Evolutionary conservation across 1,284 basidiomycete genomes (phyloP).

Genomic region (Gomphus bonarii): DNA sequence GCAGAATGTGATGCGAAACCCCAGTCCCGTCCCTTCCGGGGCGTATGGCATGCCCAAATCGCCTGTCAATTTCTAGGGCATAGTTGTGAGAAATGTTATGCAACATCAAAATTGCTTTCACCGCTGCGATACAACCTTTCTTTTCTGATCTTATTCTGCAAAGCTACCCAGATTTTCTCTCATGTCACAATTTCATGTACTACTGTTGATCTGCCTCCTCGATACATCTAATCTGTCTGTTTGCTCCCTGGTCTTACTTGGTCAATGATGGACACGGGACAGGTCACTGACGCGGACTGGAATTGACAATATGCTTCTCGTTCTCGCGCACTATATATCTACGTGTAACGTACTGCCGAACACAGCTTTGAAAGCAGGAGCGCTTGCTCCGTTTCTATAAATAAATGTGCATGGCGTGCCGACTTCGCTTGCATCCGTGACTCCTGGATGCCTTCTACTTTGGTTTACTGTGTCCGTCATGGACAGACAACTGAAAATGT

Average conservation of each 20-base stretch:
- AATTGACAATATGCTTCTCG: background rate
- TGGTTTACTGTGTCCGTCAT: constrained; percentile 58
- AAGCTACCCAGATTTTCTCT: constrained; percentile 20
- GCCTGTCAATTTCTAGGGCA: constrained; percentile 12
- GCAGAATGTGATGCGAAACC: constrained; percentile 73
- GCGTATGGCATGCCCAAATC: constrained; percentile 43
- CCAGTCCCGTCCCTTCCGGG: constrained; percentile 49
- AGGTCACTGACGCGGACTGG: constrained; percentile 2
- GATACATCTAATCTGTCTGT: constrained; percentile 4
- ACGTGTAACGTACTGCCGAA: constrained; percentile 2
- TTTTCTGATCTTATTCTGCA: constrained; percentile 14
- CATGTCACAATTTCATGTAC: constrained; percentile 16
- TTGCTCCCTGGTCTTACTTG: background rate
- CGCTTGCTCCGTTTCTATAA: background rate
- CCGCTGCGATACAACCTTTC: background rate
- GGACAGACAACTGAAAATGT: constrained; percentile 46
- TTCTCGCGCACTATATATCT: background rate
- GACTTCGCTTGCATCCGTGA: background rate
- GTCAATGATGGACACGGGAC: constrained; percentile 4
- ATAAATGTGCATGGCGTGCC: background rate
- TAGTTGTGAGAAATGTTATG: background rate
- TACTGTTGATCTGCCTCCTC: constrained; percentile 9
- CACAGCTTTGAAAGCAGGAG: background rate
- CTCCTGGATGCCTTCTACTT: background rate
- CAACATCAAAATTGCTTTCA: background rate